phyloP scores from a whole-genome alignment of 2,329 filamentous ascomycete species.

The Beauveria medogensis region DNA sequence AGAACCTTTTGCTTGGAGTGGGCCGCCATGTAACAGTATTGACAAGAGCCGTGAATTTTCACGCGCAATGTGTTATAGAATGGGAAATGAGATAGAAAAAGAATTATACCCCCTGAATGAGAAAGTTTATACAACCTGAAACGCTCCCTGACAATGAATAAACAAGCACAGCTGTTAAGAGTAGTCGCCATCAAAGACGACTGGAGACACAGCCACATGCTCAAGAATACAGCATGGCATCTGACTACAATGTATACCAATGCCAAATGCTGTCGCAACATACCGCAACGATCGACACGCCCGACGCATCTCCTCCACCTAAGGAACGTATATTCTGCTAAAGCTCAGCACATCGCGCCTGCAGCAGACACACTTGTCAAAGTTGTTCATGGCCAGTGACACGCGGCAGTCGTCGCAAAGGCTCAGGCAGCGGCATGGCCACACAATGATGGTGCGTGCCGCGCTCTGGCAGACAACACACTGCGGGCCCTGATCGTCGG shows the following conservation, averaged over 20 bases:
- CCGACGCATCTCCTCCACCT: background rate
- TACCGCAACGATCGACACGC: background rate
- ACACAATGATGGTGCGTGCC: conserved; percentile 84
- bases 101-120: background rate
- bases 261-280: background rate
- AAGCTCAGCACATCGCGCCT: conserved; percentile 82
- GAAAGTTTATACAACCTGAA: background rate
- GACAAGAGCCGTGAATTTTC: background rate
- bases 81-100: background rate
- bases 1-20: conserved; percentile 84
- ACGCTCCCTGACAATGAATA: background rate
- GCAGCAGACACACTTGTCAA: conserved; percentile 92
- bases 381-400: conserved; percentile 92
- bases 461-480: conserved; percentile 89
- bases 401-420: conserved; percentile 93
- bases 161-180: background rate
- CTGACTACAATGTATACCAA: too few species aligned
- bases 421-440: conserved; percentile 92
- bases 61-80: background rate
- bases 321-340: conserved; percentile 83
- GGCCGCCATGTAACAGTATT: conserved; percentile 68
- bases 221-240: too few species aligned
- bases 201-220: too few species aligned
- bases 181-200: background rate
- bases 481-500: conserved; percentile 42